Evolutionary conservation across 257 asterid genomes (phyloP), one percentile per base, ranked within the genome.

Genomic region (Solanum lycopersicoides): DNA sequence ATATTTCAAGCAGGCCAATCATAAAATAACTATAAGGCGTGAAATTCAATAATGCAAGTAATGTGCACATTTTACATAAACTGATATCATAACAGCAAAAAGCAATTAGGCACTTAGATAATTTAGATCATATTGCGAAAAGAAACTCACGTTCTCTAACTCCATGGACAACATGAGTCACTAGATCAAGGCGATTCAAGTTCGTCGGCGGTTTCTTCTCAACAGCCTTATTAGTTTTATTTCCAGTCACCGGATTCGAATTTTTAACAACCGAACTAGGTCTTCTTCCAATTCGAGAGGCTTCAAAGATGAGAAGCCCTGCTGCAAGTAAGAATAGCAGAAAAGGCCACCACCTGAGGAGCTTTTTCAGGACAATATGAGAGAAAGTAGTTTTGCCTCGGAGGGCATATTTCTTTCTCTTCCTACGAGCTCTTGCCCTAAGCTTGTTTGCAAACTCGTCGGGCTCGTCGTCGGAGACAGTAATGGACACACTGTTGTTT

Each of bases 261-360:
- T 86, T 83, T 86, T 89, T 82, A 63, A 75, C 82, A 50, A 20
- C 88, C 34, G 93, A 87, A 75, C 74, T 88, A 83, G 79, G 88
- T 63, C 87, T 88, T 84, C 89, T 87, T 18, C 95, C 90, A 37
- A 97, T 90, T 88, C 94, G 91, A 89, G 90, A 88, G 14, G 95
- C 93, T 89, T 95, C 99, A 86, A 93, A 95, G 23, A 92, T 75
- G 16, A 95, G 90, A 37, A 97, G 92, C 5, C 91, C 88, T 37
- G 89, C 91, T 20, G 95, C 94, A 72, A 90, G 74, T 83, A 95
- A 66, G 88, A 95, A 92, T 87, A 95, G 90, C 53, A 95, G 76
- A 47, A 90, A 91, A 56, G 95, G 96, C 99, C 98, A 95, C 95
- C 98, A 97, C 86, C 87, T 92, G 74, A 93, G 89, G 53, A 97